Base-by-base conservation (phyloP, 1,284 basidiomycete genomes). In the Austropuccinia psidii region DNA sequence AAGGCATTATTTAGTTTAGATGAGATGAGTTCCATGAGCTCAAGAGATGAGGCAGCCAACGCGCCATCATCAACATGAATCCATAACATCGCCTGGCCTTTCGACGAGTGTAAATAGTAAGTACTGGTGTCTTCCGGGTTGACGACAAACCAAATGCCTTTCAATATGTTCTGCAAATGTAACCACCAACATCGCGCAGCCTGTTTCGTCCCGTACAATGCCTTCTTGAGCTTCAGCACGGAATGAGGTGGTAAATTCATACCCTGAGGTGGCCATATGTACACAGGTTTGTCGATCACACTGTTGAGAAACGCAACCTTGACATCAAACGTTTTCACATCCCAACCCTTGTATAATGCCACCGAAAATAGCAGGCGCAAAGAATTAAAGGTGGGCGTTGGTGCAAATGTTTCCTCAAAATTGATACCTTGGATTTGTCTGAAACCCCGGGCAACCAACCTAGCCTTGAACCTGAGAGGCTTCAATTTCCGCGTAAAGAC, bases 361-460 rank as follows among this genome's bases (percentile, higher is more conserved):
- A 68, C 45, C 1, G 39, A n/a, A 0, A 55, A 13, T 35, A 67
- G 13, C 5, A 67, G n/a, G 6, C 31, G 49, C 1, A 54, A 31
- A 35, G 65, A 45, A 7, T 49, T 24, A n/a, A 68, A 68, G 11
- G 47, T 68, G 17, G 65, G 41, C 7, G 65, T 67, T 4, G 50
- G 49, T 2, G 65, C 31, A 39, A 67, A 67, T 4, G 65, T 67
- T 11, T 67, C 24, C 6, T 2, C 54, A 49, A 39, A 45, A 49
- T 67, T 47, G 6, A 55, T 29, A 7, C 49, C 65, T 1, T 17
- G 21, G 1, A 54, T n/a, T 31, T 67, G 47, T 3, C 19, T 5
- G 19, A 54, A 67, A 21, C 64, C 64, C 11, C 24, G 17, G 1
- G 64, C 64, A 0, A 66, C 43, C 15, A 29, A 37, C 0, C 64